A percentile compares a stretch with the other conserved stretches of the same genome.
phyloP scores from a whole-genome alignment of 345 rosid genomes.

The Aquilaria yunnanensis region DNA sequence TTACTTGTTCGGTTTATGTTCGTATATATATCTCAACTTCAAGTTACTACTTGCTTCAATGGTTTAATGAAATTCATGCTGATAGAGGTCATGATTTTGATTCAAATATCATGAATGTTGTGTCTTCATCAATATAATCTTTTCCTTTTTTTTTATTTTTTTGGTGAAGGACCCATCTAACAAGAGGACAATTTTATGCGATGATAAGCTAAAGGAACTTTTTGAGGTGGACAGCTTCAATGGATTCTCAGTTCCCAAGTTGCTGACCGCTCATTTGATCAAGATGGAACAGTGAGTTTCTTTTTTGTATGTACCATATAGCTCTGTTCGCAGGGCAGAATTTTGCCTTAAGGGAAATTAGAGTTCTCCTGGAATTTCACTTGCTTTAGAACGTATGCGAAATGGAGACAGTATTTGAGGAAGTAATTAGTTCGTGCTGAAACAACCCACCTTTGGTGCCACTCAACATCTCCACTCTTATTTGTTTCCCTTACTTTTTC shows the following conservation, averaged over 20 bases:
- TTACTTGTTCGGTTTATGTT: no score
- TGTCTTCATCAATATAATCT: background rate
- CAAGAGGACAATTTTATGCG: constrained; percentile 44
- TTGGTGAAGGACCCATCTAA: constrained; percentile 47
- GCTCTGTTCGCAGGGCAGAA: constrained; percentile 23
- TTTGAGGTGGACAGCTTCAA: constrained; percentile 47
- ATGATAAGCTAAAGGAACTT: constrained; percentile 57
- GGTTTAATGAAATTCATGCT: no score
- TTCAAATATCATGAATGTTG: no score
- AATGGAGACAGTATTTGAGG: no score
- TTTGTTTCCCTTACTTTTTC: no score
- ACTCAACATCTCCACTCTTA: no score
- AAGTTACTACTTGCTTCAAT: no score
- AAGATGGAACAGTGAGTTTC: constrained; percentile 41
- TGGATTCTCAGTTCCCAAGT: constrained; percentile 41
- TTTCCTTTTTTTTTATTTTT: constrained; percentile 5
- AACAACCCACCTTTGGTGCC: no score
- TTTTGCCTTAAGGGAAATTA: constrained; percentile 29
- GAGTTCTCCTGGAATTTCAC: background rate
- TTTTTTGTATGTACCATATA: constrained; percentile 14
- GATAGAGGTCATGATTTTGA: no score
- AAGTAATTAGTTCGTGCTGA: no score
- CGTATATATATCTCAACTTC: no score
- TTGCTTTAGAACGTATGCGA: no score
- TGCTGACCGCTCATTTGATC: constrained; percentile 42